Conservation (phyloP, 2,329 filamentous ascomycete species). For the Stachybotrys elegans region DNA sequence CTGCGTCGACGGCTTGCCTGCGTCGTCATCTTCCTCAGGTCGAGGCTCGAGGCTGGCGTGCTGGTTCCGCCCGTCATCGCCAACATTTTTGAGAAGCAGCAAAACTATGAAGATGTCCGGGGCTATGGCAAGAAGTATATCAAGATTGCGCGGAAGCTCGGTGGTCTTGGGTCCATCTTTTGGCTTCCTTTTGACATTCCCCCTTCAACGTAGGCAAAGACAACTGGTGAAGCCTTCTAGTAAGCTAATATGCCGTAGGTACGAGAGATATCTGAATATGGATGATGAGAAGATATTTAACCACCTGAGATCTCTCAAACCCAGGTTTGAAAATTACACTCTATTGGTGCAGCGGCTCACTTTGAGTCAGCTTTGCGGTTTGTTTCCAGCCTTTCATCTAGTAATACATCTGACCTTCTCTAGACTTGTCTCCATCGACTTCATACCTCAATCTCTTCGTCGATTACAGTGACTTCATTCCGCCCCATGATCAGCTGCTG, state of each 20-base stretch:
- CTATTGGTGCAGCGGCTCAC: conserved; percentile 19
- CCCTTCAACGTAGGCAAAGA: conserved; percentile 23
- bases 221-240: too few relatives aligned
- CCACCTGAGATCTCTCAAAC: conserved; percentile 17
- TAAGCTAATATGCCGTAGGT: conserved; percentile 14
- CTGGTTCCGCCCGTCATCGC: conserved; percentile 15
- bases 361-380: conserved; percentile 12
- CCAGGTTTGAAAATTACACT: conserved; percentile 10
- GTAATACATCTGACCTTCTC: too few relatives aligned
- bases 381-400: too few relatives aligned
- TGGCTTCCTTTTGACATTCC: conserved; percentile 27
- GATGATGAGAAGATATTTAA: conserved; percentile 24
- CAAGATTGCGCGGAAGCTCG: conserved; percentile 24
- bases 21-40: conserved; percentile 22
- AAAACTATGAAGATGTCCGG: conserved; percentile 19
- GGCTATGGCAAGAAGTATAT: conserved; percentile 29
- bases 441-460: conserved; percentile 18
- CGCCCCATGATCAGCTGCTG: conserved; percentile 16
- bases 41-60: conserved; percentile 16
- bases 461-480: conserved; percentile 19
- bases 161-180: conserved; percentile 21
- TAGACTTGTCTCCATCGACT: conserved; percentile 5
- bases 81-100: conserved; percentile 11
- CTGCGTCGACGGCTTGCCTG: conserved; percentile 23
- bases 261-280: conserved; percentile 27